Evolutionary conservation across 1,284 basidiomycete genomes (phyloP), one percentile per base, ranked within the genome.

Genomic region (Fistulinella staudtii): DNA sequence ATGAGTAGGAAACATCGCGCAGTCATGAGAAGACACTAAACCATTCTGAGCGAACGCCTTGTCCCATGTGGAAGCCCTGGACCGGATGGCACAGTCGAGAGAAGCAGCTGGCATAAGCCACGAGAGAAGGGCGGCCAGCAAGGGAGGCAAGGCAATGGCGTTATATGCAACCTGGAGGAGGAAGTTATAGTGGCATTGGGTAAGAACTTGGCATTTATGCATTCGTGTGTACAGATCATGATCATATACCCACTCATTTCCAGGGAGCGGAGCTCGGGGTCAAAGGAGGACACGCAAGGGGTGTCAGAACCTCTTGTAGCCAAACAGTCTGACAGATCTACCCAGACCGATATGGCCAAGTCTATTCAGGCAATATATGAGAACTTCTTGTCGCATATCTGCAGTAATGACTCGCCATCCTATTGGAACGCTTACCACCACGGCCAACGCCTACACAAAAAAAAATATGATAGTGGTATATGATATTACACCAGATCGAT

Each of bases 241-340:
- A 65, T 64, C 43, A 58, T 65, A 64, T 67, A 66, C 62, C 61
- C 63, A 66, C 63, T 63, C 58, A 67, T 63, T 67, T 67, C 65
- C 60, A 65, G 61, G 61, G 61, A 65, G 63, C 63, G 65, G 66
- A 67, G 62, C 64, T 68, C 62, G 62, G 65, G 57, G 63, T 55
- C 66, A 67, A 67, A 73, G 63, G 66, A 71, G 66, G 67, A 68
- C 61, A 67, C 60, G 53, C 59, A 63, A 67, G 63, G 60, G 64
- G 64, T 62, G 61, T 66, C 64, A 67, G 66, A 66, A 65, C 61
- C 64, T 68, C 62, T 50, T 50, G 50, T 41, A 60, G 45, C 73
- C 69, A 73, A 68, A 71, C 72, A 70, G 65, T 66, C 66, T 61
- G 70, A 68, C 72, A 77, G 69, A 73, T 74, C 71, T 64, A 55